Conservation (phyloP, 164 flowering plant species). For the Berberis vulgaris region DNA sequence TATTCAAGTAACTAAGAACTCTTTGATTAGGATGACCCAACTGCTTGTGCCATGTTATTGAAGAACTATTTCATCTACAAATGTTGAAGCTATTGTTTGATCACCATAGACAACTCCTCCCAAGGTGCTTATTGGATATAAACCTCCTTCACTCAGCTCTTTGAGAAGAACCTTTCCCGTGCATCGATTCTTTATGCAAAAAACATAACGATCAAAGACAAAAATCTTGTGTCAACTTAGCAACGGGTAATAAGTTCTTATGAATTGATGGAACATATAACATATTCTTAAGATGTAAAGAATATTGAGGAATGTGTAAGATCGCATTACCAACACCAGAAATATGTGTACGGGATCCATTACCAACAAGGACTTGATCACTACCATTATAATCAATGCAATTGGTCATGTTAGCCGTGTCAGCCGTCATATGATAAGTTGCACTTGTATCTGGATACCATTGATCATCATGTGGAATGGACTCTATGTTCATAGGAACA, state of each 20-base stretch:
- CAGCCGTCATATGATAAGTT: constrained; percentile 5
- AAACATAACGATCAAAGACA: not conserved
- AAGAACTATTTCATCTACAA: not conserved
- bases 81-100: not conserved
- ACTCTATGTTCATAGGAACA: not conserved
- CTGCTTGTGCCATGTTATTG: not conserved
- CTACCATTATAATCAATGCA: not conserved
- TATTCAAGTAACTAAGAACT: not conserved
- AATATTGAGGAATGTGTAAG: not conserved
- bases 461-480: not conserved
- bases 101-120: not conserved
- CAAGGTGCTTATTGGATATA: not conserved
- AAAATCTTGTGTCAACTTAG: not conserved
- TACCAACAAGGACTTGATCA: constrained; percentile 5
- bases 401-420: not conserved
- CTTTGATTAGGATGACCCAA: not conserved
- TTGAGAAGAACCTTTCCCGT: not conserved
- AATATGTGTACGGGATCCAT: not conserved
- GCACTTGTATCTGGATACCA: constrained; percentile 7
- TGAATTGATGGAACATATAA: too few species aligned
- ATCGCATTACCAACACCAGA: not conserved
- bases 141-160: not conserved
- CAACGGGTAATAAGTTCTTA: not conserved
- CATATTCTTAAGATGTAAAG: not conserved
- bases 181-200: constrained; percentile 1